Base-by-base conservation (phyloP, 2,329 filamentous ascomycete species). In the Truncatella angustata region DNA sequence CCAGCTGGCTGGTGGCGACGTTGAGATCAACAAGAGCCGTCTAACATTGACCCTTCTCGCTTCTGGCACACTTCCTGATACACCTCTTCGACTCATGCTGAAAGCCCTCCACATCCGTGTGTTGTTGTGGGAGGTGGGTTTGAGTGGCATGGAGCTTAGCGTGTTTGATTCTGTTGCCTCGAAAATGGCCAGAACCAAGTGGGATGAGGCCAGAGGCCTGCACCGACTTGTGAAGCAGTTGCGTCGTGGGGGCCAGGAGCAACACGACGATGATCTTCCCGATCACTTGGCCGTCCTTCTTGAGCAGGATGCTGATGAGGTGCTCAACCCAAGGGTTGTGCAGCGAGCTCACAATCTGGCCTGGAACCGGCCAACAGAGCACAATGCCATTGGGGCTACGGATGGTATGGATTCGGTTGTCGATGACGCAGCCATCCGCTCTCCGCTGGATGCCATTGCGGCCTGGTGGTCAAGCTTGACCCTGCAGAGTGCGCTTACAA, bases 41-140 rank as follows among this genome's bases (percentile, higher is more conserved):
- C 78, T 97, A 28, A 82, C 93, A 0, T 76, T 97, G 46, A 96
- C 92, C 0, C 78, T 97, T 23, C 86, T 97, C 63, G 91, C 92
- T 7, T 95, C 92, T 2, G 87, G 87, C 21, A 96, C 92, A 1
- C 77, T 97, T 1, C 91, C 92, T 10, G 85, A 90, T 54, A 94
- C 90, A 1, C 91, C 93, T 1, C 79, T 82, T 44, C 82, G 91
- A 39, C 79, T 96, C 50, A 96, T 97, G 90, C 81, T 96, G 52
- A 95, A 96, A 69, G 90, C 93, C 1, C 76, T 97, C 34, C 93
- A 97, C 65, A 87, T 95, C 54, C 88, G 91, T n/a, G 83, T 97
- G 40, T 79, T 97, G 30, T 78, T 96, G 35, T 96, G 90, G 89
- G 87, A 91, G 59, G 65, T 84, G 7, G 85, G 87, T 34, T 82